These are phyloP conservation scores for Iberis pinnata DNA, from an alignment of 345 rosid species.

Conservation along the genomic window DNA sequence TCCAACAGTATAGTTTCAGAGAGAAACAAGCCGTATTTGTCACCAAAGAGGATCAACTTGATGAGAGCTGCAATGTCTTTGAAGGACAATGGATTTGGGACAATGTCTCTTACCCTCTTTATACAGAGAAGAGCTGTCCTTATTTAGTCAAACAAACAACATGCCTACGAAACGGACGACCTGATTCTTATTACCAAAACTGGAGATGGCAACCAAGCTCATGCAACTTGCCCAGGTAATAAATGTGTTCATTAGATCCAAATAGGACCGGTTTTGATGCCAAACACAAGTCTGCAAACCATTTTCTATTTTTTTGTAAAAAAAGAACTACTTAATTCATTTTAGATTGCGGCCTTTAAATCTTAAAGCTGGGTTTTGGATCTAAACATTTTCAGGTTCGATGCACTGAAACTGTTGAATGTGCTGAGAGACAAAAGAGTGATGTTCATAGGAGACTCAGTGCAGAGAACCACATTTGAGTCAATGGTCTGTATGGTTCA, in stretches of 20 bases:
- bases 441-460: slow-evolving; percentile 90
- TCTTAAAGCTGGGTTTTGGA: no score
- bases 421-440: slow-evolving; percentile 65
- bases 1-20: slow-evolving; percentile 26
- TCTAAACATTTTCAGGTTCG: slow-evolving; percentile 67
- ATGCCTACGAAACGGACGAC: slow-evolving; percentile 68
- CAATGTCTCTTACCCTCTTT: slow-evolving; percentile 64
- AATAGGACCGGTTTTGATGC: no score
- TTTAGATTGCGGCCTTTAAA: no score
- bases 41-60: slow-evolving; percentile 42
- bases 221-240: slow-evolving; percentile 68
- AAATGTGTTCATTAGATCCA: no score
- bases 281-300: no score
- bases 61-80: slow-evolving; percentile 61
- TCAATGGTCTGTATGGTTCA: slow-evolving; percentile 84
- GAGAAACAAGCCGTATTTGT: slow-evolving; percentile 41
- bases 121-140: slow-evolving; percentile 73
- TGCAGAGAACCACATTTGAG: slow-evolving; percentile 85
- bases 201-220: slow-evolving; percentile 86
- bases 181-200: slow-evolving; percentile 67
- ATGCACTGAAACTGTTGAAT: slow-evolving; percentile 67
- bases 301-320: no score
- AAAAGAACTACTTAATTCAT: background rate
- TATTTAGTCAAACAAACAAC: slow-evolving; percentile 83
- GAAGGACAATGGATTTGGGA: slow-evolving; percentile 91